Percentiles rank a stretch among this genome's conserved stretches.
phyloP scores from a whole-genome alignment of 768 basidiomycete species.

The Tricholoma matsutake region DNA sequence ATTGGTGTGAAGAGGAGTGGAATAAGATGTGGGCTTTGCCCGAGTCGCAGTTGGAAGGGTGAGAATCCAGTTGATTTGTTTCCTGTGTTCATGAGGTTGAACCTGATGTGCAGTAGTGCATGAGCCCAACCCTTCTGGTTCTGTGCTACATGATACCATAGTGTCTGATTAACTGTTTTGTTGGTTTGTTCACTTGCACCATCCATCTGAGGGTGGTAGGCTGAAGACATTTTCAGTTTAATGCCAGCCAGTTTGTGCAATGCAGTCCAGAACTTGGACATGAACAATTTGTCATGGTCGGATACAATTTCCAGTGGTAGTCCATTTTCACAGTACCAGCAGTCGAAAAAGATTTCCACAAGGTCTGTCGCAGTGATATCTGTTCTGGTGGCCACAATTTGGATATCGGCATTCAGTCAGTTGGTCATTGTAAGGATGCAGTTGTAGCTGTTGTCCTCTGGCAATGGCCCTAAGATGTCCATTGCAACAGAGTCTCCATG shows the following conservation, averaged over 20 bases:
- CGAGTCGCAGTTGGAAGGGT: slow-evolving; percentile 27
- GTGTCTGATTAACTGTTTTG: not conserved
- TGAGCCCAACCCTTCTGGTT: not conserved
- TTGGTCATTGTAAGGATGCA: not conserved
- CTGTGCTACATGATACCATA: too few relatives aligned
- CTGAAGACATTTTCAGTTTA: not conserved
- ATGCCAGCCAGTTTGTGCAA: not conserved
- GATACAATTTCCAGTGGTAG: too few relatives aligned
- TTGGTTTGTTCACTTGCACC: not conserved
- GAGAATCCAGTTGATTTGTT: slow-evolving; percentile 29
- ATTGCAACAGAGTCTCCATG: too few relatives aligned
- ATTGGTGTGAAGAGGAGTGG: slow-evolving; percentile 2
- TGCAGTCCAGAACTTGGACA: too few relatives aligned
- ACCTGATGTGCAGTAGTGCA: slow-evolving; percentile 22
- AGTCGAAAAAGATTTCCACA: too few relatives aligned
- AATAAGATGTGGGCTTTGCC: slow-evolving; percentile 5
- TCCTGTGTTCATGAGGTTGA: slow-evolving; percentile 30
- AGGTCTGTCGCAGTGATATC: too few relatives aligned
- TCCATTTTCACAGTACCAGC: too few relatives aligned
- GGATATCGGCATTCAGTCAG: not conserved
- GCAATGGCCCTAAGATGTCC: too few relatives aligned
- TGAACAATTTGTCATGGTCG: too few relatives aligned
- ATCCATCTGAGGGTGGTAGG: too few relatives aligned
- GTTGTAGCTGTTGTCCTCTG: not conserved
- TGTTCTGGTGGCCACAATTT: not conserved